Evolutionary conservation across 176 grass and related monocot genomes (phyloP).

Genomic region (Musa beccarii): DNA sequence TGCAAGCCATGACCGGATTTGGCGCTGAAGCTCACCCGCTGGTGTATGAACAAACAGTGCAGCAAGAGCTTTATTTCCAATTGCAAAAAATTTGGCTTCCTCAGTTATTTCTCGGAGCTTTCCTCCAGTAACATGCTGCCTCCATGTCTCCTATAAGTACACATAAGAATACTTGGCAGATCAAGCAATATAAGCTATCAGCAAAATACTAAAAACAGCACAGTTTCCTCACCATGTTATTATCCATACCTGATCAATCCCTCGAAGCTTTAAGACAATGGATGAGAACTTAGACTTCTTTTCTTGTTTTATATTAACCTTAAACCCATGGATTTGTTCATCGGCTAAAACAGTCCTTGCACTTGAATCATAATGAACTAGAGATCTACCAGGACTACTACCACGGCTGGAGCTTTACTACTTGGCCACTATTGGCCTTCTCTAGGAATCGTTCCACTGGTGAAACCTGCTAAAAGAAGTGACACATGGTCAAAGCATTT

Average conservation of each 20-base stretch:
- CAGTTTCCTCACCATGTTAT: background rate
- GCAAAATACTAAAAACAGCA: background rate
- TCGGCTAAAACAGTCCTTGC: slow-evolving; percentile 47
- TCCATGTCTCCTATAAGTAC: slow-evolving; percentile 74
- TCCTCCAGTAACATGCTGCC: slow-evolving; percentile 87
- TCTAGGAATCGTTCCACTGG: slow-evolving; percentile 88
- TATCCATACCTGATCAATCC: slow-evolving; percentile 77
- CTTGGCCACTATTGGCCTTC: slow-evolving; percentile 69
- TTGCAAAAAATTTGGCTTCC: slow-evolving; percentile 88
- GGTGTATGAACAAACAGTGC: slow-evolving; percentile 97
- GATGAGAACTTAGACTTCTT: slow-evolving; percentile 94
- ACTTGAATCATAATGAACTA: slow-evolving; percentile 59
- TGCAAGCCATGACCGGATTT: slow-evolving; percentile 90
- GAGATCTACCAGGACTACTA: slow-evolving; percentile 84
- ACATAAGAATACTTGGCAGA: background rate
- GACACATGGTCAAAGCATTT: slow-evolving; percentile 19
- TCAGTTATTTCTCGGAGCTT: slow-evolving; percentile 96
- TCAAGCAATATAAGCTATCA: background rate
- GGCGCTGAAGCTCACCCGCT: slow-evolving; percentile 96
- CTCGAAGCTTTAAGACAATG: slow-evolving; percentile 91
- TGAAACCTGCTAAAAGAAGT: slow-evolving; percentile 57
- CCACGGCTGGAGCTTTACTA: slow-evolving; percentile 96
- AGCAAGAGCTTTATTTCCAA: slow-evolving; percentile 82
- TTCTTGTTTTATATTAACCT: slow-evolving; percentile 85
- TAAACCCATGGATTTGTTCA: slow-evolving; percentile 88